phyloP scores from a whole-genome alignment of 2,329 filamentous ascomycete species.

The Drechslerella dactyloides region DNA sequence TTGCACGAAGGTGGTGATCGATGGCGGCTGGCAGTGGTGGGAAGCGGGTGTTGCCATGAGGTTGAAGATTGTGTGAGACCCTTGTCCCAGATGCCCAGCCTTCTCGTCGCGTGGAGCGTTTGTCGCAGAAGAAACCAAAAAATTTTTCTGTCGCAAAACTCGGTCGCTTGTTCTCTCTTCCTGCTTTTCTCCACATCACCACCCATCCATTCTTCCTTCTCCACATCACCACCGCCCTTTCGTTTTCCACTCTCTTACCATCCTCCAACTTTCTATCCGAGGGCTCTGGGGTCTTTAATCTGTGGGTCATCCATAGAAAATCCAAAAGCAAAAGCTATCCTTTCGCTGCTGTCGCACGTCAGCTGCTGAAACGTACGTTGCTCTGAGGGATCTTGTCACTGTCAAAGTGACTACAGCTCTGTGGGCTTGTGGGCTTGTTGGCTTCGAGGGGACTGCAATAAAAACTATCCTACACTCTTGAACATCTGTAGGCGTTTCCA shows the following conservation, averaged over 20 bases:
- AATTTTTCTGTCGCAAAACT: slow-evolving; percentile 32
- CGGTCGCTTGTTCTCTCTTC: slow-evolving; percentile 29
- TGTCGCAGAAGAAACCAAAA: slow-evolving; percentile 41
- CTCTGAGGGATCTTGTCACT: slow-evolving; percentile 33
- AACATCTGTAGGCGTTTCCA: slow-evolving; percentile 44
- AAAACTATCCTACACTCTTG: slow-evolving; percentile 39
- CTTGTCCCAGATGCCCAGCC: slow-evolving; percentile 23
- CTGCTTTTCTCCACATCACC: slow-evolving; percentile 19
- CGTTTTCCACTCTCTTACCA: slow-evolving; percentile 24
- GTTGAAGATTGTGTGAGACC: slow-evolving; percentile 8
- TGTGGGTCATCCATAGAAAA: slow-evolving; percentile 33
- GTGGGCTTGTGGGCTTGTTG: slow-evolving; percentile 51
- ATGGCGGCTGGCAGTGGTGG: not conserved
- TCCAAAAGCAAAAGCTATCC: slow-evolving; percentile 50
- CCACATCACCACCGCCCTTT: slow-evolving; percentile 5
- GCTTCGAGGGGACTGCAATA: slow-evolving; percentile 49
- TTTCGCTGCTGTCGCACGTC: slow-evolving; percentile 32
- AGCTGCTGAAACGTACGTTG: slow-evolving; percentile 18
- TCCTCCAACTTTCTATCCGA: slow-evolving; percentile 13
- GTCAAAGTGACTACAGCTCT: slow-evolving; percentile 36
- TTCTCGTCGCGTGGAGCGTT: slow-evolving; percentile 19
- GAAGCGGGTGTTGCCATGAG: slow-evolving; percentile 27
- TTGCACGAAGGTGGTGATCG: not conserved
- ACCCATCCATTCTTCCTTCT: slow-evolving; percentile 17
- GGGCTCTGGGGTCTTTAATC: slow-evolving; percentile 43